Percentiles rank a stretch among this genome's conserved stretches.
phyloP scores from a whole-genome alignment of 2,329 filamentous ascomycete species.

The Monilinia aucupariae region DNA sequence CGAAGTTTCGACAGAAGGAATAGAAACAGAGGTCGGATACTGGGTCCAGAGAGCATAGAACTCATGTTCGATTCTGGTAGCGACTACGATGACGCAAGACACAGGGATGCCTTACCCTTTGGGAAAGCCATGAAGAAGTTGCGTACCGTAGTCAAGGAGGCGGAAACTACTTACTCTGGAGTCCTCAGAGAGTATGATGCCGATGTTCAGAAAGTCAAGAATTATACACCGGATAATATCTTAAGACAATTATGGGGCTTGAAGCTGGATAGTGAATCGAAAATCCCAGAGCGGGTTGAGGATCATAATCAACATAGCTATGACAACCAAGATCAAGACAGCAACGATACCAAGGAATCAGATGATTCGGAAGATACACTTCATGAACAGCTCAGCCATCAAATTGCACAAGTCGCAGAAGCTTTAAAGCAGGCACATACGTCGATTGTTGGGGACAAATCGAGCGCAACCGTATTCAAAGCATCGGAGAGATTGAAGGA shows the following conservation, averaged over 20 bases:
- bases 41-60: background rate
- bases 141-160: slow-evolving; percentile 19
- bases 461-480: slow-evolving; percentile 14
- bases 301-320: slow-evolving; percentile 12
- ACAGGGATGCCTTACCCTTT: slow-evolving; percentile 9
- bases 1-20: background rate
- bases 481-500: slow-evolving; percentile 20
- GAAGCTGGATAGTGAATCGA: slow-evolving; percentile 18
- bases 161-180: slow-evolving; percentile 24
- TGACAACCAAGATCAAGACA: slow-evolving; percentile 12
- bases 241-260: slow-evolving; percentile 21
- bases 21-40: background rate
- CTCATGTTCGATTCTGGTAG: background rate
- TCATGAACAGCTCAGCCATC: background rate
- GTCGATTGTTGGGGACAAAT: slow-evolving; percentile 1
- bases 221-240: slow-evolving; percentile 20
- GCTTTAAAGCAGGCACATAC: slow-evolving; percentile 14
- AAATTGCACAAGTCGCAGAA: slow-evolving; percentile 12
- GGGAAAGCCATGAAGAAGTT: slow-evolving; percentile 20
- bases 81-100: slow-evolving; percentile 1
- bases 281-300: background rate
- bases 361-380: slow-evolving; percentile 5
- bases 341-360: background rate
- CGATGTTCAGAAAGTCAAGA: slow-evolving; percentile 20
- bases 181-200: slow-evolving; percentile 24